These are phyloP conservation scores for Phytomonas sp. DNA, from an alignment of 208 protist species.

Conservation along the genomic window DNA sequence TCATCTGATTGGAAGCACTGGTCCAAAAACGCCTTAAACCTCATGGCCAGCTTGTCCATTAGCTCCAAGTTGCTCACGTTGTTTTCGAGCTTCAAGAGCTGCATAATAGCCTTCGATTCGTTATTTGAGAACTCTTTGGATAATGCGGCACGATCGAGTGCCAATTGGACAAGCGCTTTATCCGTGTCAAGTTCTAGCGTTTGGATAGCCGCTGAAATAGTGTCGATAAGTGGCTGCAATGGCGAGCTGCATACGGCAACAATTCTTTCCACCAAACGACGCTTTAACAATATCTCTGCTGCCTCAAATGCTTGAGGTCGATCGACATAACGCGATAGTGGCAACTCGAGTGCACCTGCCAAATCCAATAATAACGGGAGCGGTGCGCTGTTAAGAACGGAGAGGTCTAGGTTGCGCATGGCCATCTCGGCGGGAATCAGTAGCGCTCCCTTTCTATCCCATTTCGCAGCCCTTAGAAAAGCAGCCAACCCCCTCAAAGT, in stretches of 20 bases:
- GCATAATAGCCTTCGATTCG: slow-evolving; percentile 18
- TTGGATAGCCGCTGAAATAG: background rate
- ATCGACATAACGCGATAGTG: background rate
- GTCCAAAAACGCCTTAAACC: slow-evolving; percentile 13
- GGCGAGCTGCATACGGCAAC: background rate
- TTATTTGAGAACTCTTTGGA: background rate
- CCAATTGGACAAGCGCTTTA: background rate
- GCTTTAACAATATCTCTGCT: background rate
- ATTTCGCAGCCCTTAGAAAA: background rate
- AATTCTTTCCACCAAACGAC: background rate
- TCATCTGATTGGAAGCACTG: background rate
- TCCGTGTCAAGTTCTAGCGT: background rate
- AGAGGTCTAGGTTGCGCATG: background rate
- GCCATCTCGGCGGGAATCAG: background rate
- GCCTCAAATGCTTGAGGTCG: background rate
- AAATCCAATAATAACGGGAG: background rate
- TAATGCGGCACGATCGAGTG: background rate
- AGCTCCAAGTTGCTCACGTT: slow-evolving; percentile 30
- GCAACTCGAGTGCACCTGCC: background rate
- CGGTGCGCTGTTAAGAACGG: background rate
- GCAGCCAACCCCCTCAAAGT: background rate
- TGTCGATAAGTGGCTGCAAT: background rate
- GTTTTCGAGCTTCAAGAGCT: slow-evolving; percentile 10
- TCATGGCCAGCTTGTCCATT: slow-evolving; percentile 28
- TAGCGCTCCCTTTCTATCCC: background rate